Evolutionary conservation across 352 stramenopile species (phyloP).

Genomic region (Albugo candida): DNA sequence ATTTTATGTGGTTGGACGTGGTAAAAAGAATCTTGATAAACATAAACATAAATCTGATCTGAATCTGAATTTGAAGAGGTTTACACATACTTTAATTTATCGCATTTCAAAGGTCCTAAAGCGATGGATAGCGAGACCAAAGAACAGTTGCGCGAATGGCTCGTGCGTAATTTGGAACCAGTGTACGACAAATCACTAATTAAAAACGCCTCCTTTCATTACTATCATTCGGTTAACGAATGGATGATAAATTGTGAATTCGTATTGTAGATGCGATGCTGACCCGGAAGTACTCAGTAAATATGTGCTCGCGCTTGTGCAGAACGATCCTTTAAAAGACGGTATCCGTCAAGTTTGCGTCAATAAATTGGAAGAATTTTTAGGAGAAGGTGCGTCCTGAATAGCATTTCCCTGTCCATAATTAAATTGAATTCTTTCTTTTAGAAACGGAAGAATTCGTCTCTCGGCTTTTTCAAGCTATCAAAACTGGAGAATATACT

Average conservation of each 20-base stretch:
- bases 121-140: conserved; percentile 60
- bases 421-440: not conserved
- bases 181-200: conserved; percentile 24
- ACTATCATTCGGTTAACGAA: conserved; percentile 1
- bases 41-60: too few species aligned
- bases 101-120: not conserved
- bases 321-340: conserved; percentile 57
- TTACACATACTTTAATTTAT: too few species aligned
- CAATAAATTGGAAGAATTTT: conserved; percentile 67
- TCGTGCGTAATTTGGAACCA: conserved; percentile 66
- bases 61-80: too few species aligned
- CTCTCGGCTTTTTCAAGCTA: conserved; percentile 36
- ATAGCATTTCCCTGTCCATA: not conserved
- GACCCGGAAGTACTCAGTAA: conserved; percentile 76
- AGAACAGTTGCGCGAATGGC: conserved; percentile 71
- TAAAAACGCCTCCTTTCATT: conserved; percentile 1
- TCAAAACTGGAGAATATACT: conserved; percentile 41
- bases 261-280: conserved; percentile 41
- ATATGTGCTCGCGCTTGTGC: conserved; percentile 69
- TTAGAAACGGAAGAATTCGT: conserved; percentile 62
- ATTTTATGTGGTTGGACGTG: too few species aligned
- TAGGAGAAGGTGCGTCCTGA: conserved; percentile 42
- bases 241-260: not conserved
- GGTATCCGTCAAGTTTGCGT: conserved; percentile 50
- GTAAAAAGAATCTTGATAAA: too few species aligned